Percentiles rank a stretch among this genome's conserved stretches.
phyloP scores from a whole-genome alignment of 192 early-diverging fungal species.

The Coemansia sp. region DNA sequence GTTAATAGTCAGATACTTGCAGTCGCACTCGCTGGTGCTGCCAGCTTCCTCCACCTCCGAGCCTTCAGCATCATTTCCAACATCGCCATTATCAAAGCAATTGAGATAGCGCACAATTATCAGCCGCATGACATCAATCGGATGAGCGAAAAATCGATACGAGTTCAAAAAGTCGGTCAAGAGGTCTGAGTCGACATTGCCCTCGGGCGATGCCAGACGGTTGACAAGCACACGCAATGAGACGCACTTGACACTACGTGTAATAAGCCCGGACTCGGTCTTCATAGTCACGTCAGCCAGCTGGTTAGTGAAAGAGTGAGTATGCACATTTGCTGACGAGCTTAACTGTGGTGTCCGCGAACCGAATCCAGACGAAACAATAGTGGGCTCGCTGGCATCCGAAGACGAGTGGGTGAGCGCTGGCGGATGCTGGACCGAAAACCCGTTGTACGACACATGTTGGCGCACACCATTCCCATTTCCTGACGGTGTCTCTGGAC shows the following conservation, averaged over 20 bases:
- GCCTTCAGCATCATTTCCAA: constrained; percentile 14
- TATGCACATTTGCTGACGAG: constrained; percentile 15
- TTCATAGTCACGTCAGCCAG: constrained; percentile 51
- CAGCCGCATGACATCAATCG: constrained; percentile 65
- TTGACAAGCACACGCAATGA: constrained; percentile 55
- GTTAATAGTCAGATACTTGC: constrained; percentile 42
- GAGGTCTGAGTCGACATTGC: constrained; percentile 61
- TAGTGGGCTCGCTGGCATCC: constrained; percentile 27
- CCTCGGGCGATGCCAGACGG: constrained; percentile 54
- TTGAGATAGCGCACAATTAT: constrained; percentile 65
- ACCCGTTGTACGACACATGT: constrained; percentile 26
- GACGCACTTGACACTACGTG: constrained; percentile 49
- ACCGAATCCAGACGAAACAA: neutral
- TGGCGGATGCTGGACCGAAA: constrained; percentile 4
- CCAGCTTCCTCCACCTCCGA: constrained; percentile 17
- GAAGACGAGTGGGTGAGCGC: constrained; percentile 24
- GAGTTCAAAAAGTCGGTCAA: constrained; percentile 65
- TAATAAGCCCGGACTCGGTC: constrained; percentile 47
- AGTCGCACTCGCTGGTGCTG: constrained; percentile 11
- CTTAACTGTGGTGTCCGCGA: neutral
- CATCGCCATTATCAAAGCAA: constrained; percentile 34
- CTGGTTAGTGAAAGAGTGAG: constrained; percentile 29
- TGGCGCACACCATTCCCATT: constrained; percentile 14
- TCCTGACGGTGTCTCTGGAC: constrained; percentile 23
- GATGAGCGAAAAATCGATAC: constrained; percentile 67